Conservation (phyloP, 257 asterid species). For the Solanum pimpinellifolium region DNA sequence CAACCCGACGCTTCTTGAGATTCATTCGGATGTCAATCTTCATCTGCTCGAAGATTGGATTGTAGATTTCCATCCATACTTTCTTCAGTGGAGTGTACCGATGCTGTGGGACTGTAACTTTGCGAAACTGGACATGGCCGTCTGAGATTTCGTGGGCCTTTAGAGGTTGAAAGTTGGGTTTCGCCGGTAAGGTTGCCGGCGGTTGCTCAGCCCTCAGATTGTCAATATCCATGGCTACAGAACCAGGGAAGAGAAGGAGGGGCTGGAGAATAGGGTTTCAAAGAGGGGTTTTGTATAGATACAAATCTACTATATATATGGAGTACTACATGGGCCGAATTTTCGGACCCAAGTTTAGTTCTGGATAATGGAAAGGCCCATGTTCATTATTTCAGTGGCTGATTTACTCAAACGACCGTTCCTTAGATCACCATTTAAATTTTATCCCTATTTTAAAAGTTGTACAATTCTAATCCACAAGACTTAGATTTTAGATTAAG, state of each 20-base stretch:
- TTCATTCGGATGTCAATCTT: conserved; percentile 84
- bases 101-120: conserved; percentile 57
- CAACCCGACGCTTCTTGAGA: conserved; percentile 70
- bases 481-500: not conserved
- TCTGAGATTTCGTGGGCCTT: conserved; percentile 69
- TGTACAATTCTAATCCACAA: not conserved
- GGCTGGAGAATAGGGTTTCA: not conserved
- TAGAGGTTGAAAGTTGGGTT: conserved; percentile 63
- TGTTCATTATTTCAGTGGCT: not conserved
- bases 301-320: not conserved
- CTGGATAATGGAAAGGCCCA: not conserved
- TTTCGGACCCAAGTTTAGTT: not conserved
- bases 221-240: not conserved
- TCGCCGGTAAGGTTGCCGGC: not conserved
- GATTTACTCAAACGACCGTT: not conserved
- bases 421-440: not conserved
- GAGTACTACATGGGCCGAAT: not conserved
- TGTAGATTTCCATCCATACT: conserved; percentile 67
- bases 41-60: conserved; percentile 60
- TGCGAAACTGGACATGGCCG: conserved; percentile 71
- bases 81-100: conserved; percentile 77
- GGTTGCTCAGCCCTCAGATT: not conserved
- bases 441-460: not conserved
- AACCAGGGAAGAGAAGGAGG: not conserved
- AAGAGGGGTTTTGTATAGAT: not conserved